Conservation (phyloP, 352 stramenopile genomes). For the Achlya hypogyna region DNA sequence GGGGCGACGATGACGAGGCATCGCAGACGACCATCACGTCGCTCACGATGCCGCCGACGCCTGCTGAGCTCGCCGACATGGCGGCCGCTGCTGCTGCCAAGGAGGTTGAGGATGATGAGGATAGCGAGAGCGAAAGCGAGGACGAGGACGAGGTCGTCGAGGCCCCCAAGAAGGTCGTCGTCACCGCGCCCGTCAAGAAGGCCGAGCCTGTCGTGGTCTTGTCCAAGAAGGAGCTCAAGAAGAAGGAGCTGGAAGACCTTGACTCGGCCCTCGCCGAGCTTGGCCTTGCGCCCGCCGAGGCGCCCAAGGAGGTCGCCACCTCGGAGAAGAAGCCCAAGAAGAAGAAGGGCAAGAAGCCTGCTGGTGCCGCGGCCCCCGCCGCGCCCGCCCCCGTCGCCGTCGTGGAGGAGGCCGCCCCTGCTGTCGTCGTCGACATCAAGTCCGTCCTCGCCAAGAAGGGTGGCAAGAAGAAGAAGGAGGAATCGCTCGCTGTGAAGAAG, state of each 20-base stretch:
- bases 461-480: conserved; percentile 20
- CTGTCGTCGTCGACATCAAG: conserved; percentile 20
- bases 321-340: conserved; percentile 18
- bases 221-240: conserved; percentile 20
- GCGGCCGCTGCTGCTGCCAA: background rate
- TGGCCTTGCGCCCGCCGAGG: conserved; percentile 4
- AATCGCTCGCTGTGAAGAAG: conserved; percentile 20
- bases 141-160: conserved; percentile 10
- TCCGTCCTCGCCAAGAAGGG: conserved; percentile 18
- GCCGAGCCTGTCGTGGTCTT: conserved; percentile 5
- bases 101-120: background rate
- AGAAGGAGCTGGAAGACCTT: conserved; percentile 18
- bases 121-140: conserved; percentile 19
- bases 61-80: conserved; percentile 4
- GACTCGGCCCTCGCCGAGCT: conserved; percentile 14
- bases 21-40: conserved; percentile 14
- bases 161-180: conserved; percentile 10
- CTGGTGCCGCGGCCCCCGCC: background rate
- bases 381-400: background rate
- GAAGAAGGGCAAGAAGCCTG: conserved; percentile 14
- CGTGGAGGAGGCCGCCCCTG: background rate
- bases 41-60: conserved; percentile 16
- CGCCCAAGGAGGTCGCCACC: background rate
- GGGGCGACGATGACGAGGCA: conserved; percentile 17
- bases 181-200: background rate